Evolutionary conservation across 2,329 filamentous ascomycete species (phyloP), one percentile per base, ranked within the genome.

Genomic region (Chrysosporium queenslandicum): DNA sequence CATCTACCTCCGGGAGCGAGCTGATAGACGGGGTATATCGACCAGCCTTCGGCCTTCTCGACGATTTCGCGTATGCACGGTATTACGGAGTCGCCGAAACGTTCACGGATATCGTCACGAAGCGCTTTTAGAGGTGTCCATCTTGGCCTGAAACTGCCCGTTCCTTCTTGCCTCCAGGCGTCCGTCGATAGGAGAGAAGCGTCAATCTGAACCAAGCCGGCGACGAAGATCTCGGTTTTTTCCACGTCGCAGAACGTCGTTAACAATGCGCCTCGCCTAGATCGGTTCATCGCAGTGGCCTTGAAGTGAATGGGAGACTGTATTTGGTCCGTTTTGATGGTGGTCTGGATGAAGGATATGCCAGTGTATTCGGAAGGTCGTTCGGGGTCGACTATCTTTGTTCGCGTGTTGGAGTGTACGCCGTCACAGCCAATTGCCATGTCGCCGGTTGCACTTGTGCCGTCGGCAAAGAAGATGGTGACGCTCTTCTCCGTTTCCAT

Each of bases 11-110:
- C 63, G 0, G 66, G 64, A 1, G 59, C 63, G 2, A 74, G 61
- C 39, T 68, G 64, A 53, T 71, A 72, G 1, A 74, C 69, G 0
- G 72, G 72, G 54, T 72, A 74, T n/a, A 74, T 57, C 55, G 66
- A 66, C 67, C 71, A 71, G 16, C 68, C 66, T 3, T 62, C 60
- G 18, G 62, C 59, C 20, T 61, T 64, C 3, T 61, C 56, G 6
- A 71, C 58, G 30, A 72, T 64, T 27, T 70, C 66, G 5, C 63
- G 58, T 29, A 74, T 59, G 32, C 63, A 69, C 0, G 68, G 68
- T 4, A 73, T 56, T 0, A 61, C 60, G 1, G 65, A 63, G 8
- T 59, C 53, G 16, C 62, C 60, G 49, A 73, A 74, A 2, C 70
- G 64, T 16, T 61, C 53, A 6, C 59, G 58, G 37, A 73, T 60